Evolutionary conservation across 441 rosid genomes (phyloP), one percentile per base, ranked within the genome.

Genomic region (Adansonia rubrostipa): DNA sequence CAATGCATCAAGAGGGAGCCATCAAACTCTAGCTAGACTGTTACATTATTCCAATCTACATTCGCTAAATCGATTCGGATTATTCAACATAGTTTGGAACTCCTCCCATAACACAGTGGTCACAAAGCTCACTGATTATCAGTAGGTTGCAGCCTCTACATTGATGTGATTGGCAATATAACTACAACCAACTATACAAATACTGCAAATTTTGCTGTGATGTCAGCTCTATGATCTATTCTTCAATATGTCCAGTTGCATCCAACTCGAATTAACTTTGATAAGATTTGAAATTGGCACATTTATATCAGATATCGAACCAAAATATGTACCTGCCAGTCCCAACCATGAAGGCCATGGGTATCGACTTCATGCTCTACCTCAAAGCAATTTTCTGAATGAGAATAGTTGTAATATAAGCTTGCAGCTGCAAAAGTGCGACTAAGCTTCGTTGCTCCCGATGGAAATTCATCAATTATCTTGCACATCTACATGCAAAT

Each of bases 281-380:
- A 64, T 4, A 48, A 68, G 9, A 11, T 20, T 9, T 24, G 45
- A 8, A 69, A 69, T 48, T 56, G 69, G 48, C 15, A 28, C 47
- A 51, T n/a, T 51, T 24, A 24, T 24, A 24, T 24, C 28, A 24
- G 28, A 24, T 24, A 24, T 24, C 28, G 28, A 24, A 24, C 28
- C 28, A 24, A 24, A 24, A 24, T 24, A 24, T 24, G 28, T 24
- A 92, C 95, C 95, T 91, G 93, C 92, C 93, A 92, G 42, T 82
- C 71, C 97, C 95, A 92, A 78, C 95, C 94, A 19, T 66, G 22
- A 15, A 90, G 89, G 48, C 94, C 95, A 83, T 89, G 95, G 66
- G 85, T 58, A 85, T 92, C 94, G 14, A 79, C 67, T 72, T 33
- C 53, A 71, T 87, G 75, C 81, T 89, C 95, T 8, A 92, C 78